Evolutionary conservation across 1,284 basidiomycete species (phyloP), one percentile per base, ranked within the genome.

Genomic region (Ganoderma lucidum): DNA sequence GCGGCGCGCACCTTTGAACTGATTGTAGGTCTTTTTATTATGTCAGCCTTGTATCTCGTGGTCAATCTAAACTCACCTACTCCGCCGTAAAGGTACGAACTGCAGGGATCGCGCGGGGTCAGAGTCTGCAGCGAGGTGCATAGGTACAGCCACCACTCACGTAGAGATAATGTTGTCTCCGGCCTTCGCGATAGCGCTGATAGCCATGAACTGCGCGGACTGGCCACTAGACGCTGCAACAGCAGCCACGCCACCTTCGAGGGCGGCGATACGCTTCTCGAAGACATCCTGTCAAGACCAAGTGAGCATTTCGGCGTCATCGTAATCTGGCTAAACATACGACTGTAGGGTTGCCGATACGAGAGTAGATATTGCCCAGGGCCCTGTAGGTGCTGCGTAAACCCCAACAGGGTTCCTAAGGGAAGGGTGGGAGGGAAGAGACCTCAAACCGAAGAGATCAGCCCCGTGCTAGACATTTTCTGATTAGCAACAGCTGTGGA

Each of bases 101-200:
- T 89, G 62, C 32, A 14, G 30, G 6, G 39, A 32, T 58, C 32
- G 41, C 19, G 23, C 59, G 45, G 30, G 66, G 17, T 32, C 10
- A 41, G 39, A 37, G 51, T 55, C 53, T 44, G 62, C 0, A 41
- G 32, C 28, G 42, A 71, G 61, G 48, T 58, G 2, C 23, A 23
- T 17, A 17, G 60, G 4, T 12, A 39, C n/a, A 12, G n/a, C 17
- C 8, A 28, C 23, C 15, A 79, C 88, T 78, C 70, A 90, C 84
- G 90, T 90, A 2, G 91, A 88, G 8, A 96, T 88, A 71, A 96
- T 93, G 80, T 96, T 95, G 80, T 96, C 93, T 6, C 94, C 94
- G 28, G 84, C 75, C 32, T 84, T 80, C 17, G 91, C 90, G 59
- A 96, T 84, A 9, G 90, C 84, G 9, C 87, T 81, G 68, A 95